phyloP scores from a whole-genome alignment of 2,329 filamentous ascomycete species.

The Trichoderma sp. region DNA sequence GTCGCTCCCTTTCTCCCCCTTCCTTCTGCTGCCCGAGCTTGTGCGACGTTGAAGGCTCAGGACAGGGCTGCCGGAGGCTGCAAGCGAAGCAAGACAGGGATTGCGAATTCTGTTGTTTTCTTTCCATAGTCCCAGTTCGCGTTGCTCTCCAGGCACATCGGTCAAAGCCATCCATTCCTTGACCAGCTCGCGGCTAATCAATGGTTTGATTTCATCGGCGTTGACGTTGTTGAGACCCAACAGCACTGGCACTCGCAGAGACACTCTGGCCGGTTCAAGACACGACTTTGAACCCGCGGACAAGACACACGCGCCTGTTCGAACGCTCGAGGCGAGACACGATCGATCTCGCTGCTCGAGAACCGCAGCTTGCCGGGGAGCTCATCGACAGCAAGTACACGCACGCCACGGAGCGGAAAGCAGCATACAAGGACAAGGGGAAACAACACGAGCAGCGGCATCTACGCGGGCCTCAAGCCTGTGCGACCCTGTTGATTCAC shows the following conservation, averaged over 20 bases:
- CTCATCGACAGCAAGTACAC: neutral
- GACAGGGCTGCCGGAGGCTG: conserved; percentile 8
- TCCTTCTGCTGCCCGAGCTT: neutral
- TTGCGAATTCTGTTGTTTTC: neutral
- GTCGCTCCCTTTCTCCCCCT: neutral
- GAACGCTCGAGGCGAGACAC: conserved; percentile 8
- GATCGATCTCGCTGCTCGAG: neutral
- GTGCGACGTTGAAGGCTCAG: conserved; percentile 2
- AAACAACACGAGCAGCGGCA: neutral
- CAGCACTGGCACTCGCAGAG: conserved; percentile 14
- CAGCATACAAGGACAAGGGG: neutral
- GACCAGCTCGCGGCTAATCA: conserved; percentile 8
- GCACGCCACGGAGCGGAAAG: too few species aligned
- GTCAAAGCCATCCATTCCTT: conserved; percentile 19
- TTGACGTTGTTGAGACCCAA: neutral
- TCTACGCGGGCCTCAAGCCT: neutral
- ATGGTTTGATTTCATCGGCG: neutral
- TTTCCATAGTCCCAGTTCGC: neutral
- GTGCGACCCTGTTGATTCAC: conserved; percentile 6
- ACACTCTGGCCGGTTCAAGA: neutral
- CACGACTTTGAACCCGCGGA: neutral
- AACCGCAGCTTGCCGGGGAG: conserved; percentile 8
- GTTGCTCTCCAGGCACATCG: neutral
- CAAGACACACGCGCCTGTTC: conserved; percentile 10
- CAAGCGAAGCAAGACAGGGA: conserved; percentile 5